Percentiles rank a stretch among this genome's conserved stretches.
Conservation (phyloP, 2,329 filamentous ascomycete species). For the Lasiodiplodia sp. region DNA sequence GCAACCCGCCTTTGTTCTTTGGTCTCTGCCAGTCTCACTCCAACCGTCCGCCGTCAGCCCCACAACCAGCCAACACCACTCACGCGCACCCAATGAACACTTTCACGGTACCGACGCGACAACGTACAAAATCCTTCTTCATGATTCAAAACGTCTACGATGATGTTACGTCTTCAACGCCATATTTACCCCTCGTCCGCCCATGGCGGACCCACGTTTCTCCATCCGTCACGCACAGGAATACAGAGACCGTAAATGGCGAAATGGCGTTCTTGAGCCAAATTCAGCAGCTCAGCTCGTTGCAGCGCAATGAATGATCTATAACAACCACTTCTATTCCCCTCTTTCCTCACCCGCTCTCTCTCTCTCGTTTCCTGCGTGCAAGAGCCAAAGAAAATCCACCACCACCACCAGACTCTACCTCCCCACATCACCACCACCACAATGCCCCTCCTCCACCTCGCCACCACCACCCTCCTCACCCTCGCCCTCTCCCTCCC, state of each 20-base stretch:
- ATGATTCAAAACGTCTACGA: neutral
- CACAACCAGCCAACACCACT: neutral
- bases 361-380: neutral
- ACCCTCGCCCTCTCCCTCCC: neutral
- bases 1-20: neutral
- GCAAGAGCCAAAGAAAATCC: neutral
- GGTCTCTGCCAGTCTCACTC: neutral
- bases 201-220: neutral
- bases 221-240: neutral
- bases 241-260: neutral
- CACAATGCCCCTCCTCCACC: neutral
- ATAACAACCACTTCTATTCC: neutral
- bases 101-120: neutral
- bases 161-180: neutral
- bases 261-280: neutral
- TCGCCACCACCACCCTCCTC: neutral
- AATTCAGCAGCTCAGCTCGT: neutral
- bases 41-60: neutral
- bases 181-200: neutral
- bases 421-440: neutral
- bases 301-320: neutral
- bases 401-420: neutral
- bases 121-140: neutral
- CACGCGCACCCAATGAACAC: neutral
- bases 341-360: neutral